These are phyloP conservation scores for Aspergillus bombycis DNA, from an alignment of 2,329 filamentous ascomycete genomes.

Conservation along the genomic window DNA sequence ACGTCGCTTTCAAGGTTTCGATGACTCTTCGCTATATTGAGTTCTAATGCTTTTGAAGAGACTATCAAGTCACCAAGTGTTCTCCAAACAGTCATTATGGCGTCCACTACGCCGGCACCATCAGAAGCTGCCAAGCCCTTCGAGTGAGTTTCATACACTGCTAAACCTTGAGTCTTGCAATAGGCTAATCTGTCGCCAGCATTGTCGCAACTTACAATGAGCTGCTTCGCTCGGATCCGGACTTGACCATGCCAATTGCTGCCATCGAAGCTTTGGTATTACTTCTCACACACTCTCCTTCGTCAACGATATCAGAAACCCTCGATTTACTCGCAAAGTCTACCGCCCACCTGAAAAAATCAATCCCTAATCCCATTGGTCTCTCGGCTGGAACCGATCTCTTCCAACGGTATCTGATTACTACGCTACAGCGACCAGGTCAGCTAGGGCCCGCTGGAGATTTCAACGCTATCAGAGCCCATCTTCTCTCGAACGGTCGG, in stretches of 20 bases:
- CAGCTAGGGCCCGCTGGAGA: slow-evolving; percentile 59
- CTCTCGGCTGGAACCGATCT: slow-evolving; percentile 92
- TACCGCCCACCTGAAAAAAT: slow-evolving; percentile 74
- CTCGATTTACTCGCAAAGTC: slow-evolving; percentile 80
- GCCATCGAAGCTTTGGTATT: slow-evolving; percentile 90
- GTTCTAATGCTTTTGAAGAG: slow-evolving; percentile 12
- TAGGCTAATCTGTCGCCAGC: slow-evolving; percentile 33
- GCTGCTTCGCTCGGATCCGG: slow-evolving; percentile 69
- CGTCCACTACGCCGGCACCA: slow-evolving; percentile 27
- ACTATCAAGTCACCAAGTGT: background rate
- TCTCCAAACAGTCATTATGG: slow-evolving; percentile 29
- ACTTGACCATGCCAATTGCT: slow-evolving; percentile 93
- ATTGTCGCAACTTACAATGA: slow-evolving; percentile 69
- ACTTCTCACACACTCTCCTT: slow-evolving; percentile 76
- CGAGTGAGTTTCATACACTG: slow-evolving; percentile 35
- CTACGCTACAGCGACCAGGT: slow-evolving; percentile 63
- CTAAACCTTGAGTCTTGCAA: background rate
- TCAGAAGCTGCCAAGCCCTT: slow-evolving; percentile 37
- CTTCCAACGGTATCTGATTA: slow-evolving; percentile 91
- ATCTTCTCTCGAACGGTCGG: slow-evolving; percentile 82
- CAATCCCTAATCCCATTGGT: slow-evolving; percentile 85
- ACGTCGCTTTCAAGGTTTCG: slow-evolving; percentile 20
- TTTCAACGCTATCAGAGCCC: slow-evolving; percentile 80
- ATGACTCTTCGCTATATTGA: slow-evolving; percentile 27
- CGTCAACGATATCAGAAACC: slow-evolving; percentile 90